These are phyloP conservation scores for Schwanniomyces occidentalis DNA, from an alignment of 805 yeast species.

Conservation along the genomic window DNA sequence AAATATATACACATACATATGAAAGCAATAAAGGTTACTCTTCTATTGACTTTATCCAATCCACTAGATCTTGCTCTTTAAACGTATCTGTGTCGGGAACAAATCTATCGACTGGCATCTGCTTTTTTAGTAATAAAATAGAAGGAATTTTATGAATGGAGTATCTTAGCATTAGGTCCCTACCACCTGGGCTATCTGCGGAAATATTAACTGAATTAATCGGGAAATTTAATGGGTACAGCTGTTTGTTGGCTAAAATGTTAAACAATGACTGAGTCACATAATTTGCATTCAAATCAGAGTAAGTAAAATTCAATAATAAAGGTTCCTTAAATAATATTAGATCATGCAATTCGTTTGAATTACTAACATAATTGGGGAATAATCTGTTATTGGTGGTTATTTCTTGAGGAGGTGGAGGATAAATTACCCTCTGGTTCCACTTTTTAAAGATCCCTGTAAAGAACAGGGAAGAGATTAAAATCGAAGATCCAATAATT, in stretches of 20 bases:
- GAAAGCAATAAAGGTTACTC: constrained; percentile 3
- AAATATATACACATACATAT: no score
- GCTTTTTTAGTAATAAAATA: constrained; percentile 65
- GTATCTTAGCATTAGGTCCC: constrained; percentile 58
- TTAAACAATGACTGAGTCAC: constrained; percentile 59
- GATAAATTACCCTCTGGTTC: constrained; percentile 33
- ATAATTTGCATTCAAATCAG: constrained; percentile 59
- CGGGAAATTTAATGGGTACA: constrained; percentile 38
- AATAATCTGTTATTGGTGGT: constrained; percentile 41
- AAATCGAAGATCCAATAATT: no score
- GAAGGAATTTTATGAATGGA: constrained; percentile 60
- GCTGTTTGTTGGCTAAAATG: constrained; percentile 20
- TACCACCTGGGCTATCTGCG: constrained; percentile 63
- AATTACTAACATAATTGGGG: constrained; percentile 48
- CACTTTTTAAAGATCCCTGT: constrained; percentile 8
- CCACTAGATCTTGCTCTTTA: constrained; percentile 29
- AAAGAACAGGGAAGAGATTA: no score
- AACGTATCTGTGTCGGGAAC: constrained; percentile 21
- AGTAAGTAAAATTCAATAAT: constrained; percentile 67
- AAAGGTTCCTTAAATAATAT: constrained; percentile 59
- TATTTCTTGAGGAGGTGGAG: constrained; percentile 36
- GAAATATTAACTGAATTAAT: constrained; percentile 72
- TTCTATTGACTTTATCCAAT: constrained; percentile 21
- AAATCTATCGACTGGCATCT: constrained; percentile 47
- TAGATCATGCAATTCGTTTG: constrained; percentile 58